Evolutionary conservation across 768 basidiomycete species (phyloP).

Genomic region (Sporobolomyces roseus): DNA sequence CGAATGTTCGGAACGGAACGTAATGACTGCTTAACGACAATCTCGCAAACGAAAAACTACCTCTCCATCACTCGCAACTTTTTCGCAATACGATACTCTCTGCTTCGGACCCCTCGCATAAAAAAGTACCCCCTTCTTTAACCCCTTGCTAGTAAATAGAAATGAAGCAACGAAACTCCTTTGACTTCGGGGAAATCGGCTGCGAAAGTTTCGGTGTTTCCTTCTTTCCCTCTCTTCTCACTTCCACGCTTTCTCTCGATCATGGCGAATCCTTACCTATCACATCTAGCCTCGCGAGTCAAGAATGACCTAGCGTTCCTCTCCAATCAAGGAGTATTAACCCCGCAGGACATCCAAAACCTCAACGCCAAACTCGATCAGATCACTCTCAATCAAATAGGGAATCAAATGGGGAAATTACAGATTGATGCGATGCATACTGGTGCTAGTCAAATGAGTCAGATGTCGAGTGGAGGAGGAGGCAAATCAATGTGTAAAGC

Average conservation of each 20-base stretch:
- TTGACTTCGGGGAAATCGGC: background rate
- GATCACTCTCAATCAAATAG: conserved; percentile 33
- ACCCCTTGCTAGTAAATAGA: too few relatives aligned
- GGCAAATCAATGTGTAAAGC: conserved; percentile 17
- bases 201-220: background rate
- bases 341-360: conserved; percentile 54
- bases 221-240: background rate
- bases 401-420: background rate
- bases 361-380: conserved; percentile 56
- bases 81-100: too few relatives aligned
- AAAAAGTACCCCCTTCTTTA: too few relatives aligned
- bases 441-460: too few relatives aligned
- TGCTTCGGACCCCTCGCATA: too few relatives aligned
- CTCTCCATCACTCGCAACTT: too few relatives aligned
- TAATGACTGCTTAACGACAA: too few relatives aligned
- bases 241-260: background rate
- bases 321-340: conserved; percentile 57
- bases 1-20: too few relatives aligned
- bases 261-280: conserved; percentile 52
- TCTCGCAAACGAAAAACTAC: too few relatives aligned
- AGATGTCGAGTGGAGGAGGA: background rate
- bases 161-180: too few relatives aligned
- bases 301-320: conserved; percentile 61
- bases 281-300: conserved; percentile 60
- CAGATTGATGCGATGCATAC: background rate